Evolutionary conservation across 345 rosid genomes (phyloP), one percentile per base, ranked within the genome.

Genomic region (Hirschfeldia incana): DNA sequence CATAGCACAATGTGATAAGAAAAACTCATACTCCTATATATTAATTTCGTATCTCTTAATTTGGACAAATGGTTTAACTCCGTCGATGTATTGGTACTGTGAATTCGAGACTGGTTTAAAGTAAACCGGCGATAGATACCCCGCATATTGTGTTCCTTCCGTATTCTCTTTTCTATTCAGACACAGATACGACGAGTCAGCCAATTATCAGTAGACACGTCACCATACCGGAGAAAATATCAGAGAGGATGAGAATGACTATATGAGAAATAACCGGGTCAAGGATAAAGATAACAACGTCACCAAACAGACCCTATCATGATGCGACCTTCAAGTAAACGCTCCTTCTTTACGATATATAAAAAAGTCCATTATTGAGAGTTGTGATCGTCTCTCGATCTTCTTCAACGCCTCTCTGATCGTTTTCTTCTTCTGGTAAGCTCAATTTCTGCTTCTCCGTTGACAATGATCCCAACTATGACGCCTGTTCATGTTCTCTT

Each of bases 311-410:
- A 1, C n/a, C 82, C 66, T 21, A 61, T 53, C n/a, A 3, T 61
- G 77, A 79, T 67, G 60, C 66, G 70, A 49, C 65, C 66, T 29
- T 69, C 76, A 75, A 69, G 83, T 80, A 80, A 80, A 80, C 87
- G 83, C 58, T 9, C 33, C 12, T 34, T 58, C 46, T 17, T 11
- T 36, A 28, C 58, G 5, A 66, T 17, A 17, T 17, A 64, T 64
- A 65, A 68, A n/a, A n/a, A n/a, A 21, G 72, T 44, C 72, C 72
- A 68, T 68, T 44, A 68, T 68, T 68, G 59, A 46, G 72, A 28
- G 10, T 28, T 39, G 2, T 42, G 16, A 10, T 61, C 29, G 30
- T 55, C 63, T 33, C 71, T 30, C 69, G 63, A 53, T 57, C 72
- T 10, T 10, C 63, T 68, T 46, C 72, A 26, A 74, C 53, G 73